phyloP scores from a whole-genome alignment of 495 filamentous ascomycete genomes.

The Penicillium desertorum region DNA sequence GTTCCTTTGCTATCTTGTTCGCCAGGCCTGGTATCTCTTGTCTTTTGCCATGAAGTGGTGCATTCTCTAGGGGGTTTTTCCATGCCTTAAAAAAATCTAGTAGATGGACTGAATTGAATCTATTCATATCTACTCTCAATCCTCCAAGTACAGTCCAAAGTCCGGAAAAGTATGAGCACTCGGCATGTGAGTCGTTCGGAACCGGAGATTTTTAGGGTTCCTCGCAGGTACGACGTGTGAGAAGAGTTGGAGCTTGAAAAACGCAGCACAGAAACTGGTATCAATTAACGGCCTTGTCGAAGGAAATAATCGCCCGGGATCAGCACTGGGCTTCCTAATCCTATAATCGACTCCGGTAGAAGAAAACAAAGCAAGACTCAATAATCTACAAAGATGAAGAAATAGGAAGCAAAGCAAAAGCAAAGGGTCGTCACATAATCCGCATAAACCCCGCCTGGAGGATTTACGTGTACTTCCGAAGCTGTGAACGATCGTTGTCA shows the following conservation, averaged over 20 bases:
- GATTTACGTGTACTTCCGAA: slow-evolving; percentile 48
- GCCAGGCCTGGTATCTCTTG: neutral
- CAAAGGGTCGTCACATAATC: slow-evolving; percentile 20
- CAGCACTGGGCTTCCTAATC: neutral
- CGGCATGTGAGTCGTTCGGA: neutral
- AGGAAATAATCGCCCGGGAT: neutral
- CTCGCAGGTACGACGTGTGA: neutral
- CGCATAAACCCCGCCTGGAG: slow-evolving; percentile 9
- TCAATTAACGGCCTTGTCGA: slow-evolving; percentile 19
- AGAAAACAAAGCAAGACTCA: slow-evolving; percentile 16
- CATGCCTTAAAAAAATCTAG: neutral
- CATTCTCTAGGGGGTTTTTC: neutral
- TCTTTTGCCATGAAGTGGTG: neutral
- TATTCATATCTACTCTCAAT: neutral
- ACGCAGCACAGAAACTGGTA: slow-evolving; percentile 20
- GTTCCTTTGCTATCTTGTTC: neutral
- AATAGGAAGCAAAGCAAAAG: slow-evolving; percentile 15
- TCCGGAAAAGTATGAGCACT: neutral
- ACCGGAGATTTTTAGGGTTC: neutral
- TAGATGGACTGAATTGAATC: neutral
- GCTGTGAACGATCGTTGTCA: slow-evolving; percentile 25
- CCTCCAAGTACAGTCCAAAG: neutral
- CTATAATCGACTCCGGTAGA: neutral
- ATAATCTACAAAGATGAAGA: slow-evolving; percentile 33
- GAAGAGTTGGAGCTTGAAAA: neutral